phyloP scores from a whole-genome alignment of 1,139 yeast genomes.

The Blastobotrys malaysiensis region DNA sequence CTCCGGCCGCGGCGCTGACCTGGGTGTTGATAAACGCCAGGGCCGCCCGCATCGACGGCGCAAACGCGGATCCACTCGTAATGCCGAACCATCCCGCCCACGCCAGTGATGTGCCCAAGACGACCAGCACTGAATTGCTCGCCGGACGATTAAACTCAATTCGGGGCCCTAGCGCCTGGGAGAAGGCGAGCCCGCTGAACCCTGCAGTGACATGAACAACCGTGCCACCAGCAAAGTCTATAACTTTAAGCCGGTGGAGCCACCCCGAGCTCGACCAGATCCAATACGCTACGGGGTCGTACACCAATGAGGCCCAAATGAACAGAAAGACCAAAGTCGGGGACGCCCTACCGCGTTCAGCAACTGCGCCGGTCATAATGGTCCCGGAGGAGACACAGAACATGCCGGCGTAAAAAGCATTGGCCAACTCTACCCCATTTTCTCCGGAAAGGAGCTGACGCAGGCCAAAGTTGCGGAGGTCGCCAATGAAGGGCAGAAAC shows the following conservation, averaged over 20 bases:
- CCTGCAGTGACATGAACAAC: conserved; percentile 97
- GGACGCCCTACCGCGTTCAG: conserved; percentile 85
- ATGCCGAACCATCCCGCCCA: conserved; percentile 99
- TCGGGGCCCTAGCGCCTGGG: conserved; percentile 87
- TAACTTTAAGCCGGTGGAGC: conserved; percentile 73
- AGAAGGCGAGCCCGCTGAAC: conserved; percentile 89
- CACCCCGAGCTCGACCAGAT: conserved; percentile 91
- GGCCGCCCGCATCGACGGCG: conserved; percentile 10
- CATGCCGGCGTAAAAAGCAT: conserved; percentile 92
- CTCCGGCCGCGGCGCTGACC: conserved; percentile 88
- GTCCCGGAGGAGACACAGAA: conserved; percentile 89
- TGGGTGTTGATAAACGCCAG: conserved; percentile 58
- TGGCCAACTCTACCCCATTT: conserved; percentile 77
- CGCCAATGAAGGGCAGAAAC: conserved; percentile 56
- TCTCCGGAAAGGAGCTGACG: conserved; percentile 70
- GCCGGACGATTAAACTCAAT: conserved; percentile 92
- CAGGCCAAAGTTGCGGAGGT: conserved; percentile 71
- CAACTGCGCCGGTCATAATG: conserved; percentile 94
- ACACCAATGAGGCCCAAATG: conserved; percentile 85
- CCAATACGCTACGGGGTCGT: conserved; percentile 93
- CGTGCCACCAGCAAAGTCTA: conserved; percentile 98
- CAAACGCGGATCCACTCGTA: conserved; percentile 74
- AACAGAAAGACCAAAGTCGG: conserved; percentile 82
- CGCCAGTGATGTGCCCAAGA: conserved; percentile 87
- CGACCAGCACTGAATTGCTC: conserved; percentile 68